Evolutionary conservation across 2,329 filamentous ascomycete species (phyloP), one percentile per base, ranked within the genome.

Genomic region (Aspergillus ustus): DNA sequence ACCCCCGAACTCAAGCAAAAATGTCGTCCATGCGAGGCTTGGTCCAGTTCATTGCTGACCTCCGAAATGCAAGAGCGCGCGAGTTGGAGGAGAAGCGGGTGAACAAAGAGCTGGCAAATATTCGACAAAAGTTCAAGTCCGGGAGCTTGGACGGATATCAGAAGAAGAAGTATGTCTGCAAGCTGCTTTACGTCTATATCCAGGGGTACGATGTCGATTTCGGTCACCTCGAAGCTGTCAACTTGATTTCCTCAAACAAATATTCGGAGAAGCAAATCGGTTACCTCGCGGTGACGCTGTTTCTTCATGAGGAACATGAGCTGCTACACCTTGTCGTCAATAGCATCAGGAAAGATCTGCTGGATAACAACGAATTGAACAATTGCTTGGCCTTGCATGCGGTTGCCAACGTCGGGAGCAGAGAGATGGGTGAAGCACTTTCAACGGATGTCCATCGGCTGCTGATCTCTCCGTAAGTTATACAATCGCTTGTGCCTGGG

Each of bases 161-260:
- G 83, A 97, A 96, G 84, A 99, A 99, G 86, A 99, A 99, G 91
- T 99, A 99, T 77, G 95, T 99, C 69, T 99, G 95, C 91, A 99
- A 99, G 88, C 87, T 99, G 69, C 84, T 99, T 64, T 99, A 99
- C 78, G 98, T 99, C 73, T 99, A 99, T 79, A 99, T 99, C 63
- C 87, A 99, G 67, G 95, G 95, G 52, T 99, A 95, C 91, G 94
- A 99, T 77, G 94, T 99, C 80, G 96, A 98, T 78, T 99, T 99
- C 78, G 95, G 95, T 59, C 95, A 99, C 76, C 88, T 99, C 69
- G 95, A 99, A 81, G 96, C 96, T 37, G 94, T 99, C 75, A 98
- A 98, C 75, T 87, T 99, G 72, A 96, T 99, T 70, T 97, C 94
- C 29, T 93, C 94, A 59, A 93, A 85, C 73, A 99, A 98, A 76